Percentiles rank a stretch among this genome's conserved stretches.
Evolutionary conservation across 140 eudicot species (phyloP).

Genomic region (Senecio squalidus): DNA sequence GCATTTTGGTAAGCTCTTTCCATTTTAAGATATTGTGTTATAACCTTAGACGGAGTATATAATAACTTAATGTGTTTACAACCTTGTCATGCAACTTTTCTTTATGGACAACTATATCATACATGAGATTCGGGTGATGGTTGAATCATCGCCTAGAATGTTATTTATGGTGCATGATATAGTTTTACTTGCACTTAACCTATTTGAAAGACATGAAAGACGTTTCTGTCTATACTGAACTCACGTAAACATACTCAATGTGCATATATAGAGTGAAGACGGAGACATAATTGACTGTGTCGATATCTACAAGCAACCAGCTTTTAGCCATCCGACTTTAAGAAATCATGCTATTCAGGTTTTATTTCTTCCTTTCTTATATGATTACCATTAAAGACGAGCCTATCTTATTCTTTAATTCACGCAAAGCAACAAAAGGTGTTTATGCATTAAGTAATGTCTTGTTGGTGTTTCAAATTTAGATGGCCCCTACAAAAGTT

Average conservation of each 20-base stretch:
- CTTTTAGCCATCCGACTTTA: conserved; percentile 62
- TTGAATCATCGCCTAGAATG: background rate
- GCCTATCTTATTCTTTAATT: background rate
- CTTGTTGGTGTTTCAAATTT: conserved; percentile 1
- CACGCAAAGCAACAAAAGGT: too few relatives aligned
- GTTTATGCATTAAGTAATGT: background rate
- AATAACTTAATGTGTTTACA: background rate
- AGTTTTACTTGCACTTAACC: too few relatives aligned
- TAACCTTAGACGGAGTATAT: too few relatives aligned
- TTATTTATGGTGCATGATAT: background rate
- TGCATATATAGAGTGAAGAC: conserved; percentile 50
- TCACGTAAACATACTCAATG: background rate
- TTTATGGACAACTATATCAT: background rate
- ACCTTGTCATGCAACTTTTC: background rate
- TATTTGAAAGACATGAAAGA: background rate
- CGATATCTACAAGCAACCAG: conserved; percentile 64
- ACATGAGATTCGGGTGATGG: background rate
- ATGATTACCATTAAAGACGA: background rate
- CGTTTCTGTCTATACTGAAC: background rate
- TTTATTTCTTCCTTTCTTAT: background rate
- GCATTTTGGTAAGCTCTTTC: conserved; percentile 25
- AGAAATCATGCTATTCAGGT: conserved; percentile 63
- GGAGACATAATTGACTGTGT: conserved; percentile 74
- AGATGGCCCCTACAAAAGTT: conserved; percentile 48
- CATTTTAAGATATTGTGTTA: background rate